A percentile compares a stretch with the other conserved stretches of the same genome.
phyloP scores from a whole-genome alignment of 768 basidiomycete genomes.

The Serendipita sp. region DNA sequence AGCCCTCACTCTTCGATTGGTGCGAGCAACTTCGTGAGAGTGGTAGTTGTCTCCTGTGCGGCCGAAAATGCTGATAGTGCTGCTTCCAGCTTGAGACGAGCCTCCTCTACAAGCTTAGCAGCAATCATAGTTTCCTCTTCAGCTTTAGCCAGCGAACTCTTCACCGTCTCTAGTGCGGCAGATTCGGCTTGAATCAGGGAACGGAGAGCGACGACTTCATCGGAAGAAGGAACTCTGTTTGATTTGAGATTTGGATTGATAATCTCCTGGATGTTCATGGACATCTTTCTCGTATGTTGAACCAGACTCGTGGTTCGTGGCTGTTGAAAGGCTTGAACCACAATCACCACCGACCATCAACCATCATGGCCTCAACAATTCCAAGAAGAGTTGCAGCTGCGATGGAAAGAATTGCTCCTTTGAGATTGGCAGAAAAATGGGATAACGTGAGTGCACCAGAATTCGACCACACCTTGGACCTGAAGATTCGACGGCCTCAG shows the following conservation, averaged over 20 bases:
- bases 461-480: conserved; percentile 2
- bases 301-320: neutral
- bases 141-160: neutral
- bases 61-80: neutral
- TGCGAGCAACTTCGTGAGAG: neutral
- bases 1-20: neutral
- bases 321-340: neutral
- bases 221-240: neutral
- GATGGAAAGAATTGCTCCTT: conserved; percentile 77
- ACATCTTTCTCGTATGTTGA: neutral
- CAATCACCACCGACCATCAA: too few species aligned
- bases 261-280: neutral
- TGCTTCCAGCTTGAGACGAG: neutral
- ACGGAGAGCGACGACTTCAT: neutral
- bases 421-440: conserved; percentile 77
- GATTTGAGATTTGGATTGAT: neutral
- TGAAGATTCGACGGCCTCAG: conserved; percentile 23
- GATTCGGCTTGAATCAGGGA: neutral
- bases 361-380: conserved; percentile 15
- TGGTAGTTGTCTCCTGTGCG: neutral
- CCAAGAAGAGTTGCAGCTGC: conserved; percentile 43
- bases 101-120: neutral
- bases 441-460: conserved; percentile 59
- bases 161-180: neutral
- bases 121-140: neutral